These are phyloP conservation scores for Panellus pusillus DNA, from an alignment of 768 basidiomycete species.

Conservation along the genomic window DNA sequence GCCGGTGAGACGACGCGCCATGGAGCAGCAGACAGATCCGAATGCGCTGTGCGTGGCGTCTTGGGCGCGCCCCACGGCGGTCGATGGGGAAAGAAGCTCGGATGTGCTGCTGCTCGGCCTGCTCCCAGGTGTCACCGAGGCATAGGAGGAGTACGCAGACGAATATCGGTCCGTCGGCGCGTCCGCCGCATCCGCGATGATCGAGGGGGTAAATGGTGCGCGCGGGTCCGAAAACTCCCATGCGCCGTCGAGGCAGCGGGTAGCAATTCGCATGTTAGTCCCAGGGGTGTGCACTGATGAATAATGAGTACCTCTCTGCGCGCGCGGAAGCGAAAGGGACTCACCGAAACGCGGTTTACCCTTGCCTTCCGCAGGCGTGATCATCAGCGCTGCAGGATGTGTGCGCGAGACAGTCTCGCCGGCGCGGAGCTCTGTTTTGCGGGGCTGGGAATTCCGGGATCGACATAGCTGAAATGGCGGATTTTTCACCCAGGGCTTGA, in stretches of 20 bases:
- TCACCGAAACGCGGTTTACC: constrained; percentile 33
- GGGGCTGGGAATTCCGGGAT: too few relatives aligned
- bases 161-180: constrained; percentile 10
- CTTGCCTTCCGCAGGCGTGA: constrained; percentile 30
- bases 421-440: too few relatives aligned
- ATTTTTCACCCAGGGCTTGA: too few relatives aligned
- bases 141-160: constrained; percentile 1
- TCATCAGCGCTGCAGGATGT: constrained; percentile 42
- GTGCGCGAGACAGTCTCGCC: constrained; percentile 25
- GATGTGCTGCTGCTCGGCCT: constrained; percentile 7
- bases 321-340: constrained; percentile 20
- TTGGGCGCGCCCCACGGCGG: constrained; percentile 14
- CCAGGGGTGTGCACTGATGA: constrained; percentile 51
- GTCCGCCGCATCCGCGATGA: constrained; percentile 15
- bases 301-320: neutral
- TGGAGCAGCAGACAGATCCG: neutral
- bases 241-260: constrained; percentile 51
- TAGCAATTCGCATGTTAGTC: constrained; percentile 57
- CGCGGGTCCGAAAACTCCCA: constrained; percentile 53
- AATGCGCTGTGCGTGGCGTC: constrained; percentile 10
- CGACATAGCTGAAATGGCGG: too few relatives aligned
- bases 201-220: constrained; percentile 38
- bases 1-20: constrained; percentile 8
- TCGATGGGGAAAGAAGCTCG: constrained; percentile 7
- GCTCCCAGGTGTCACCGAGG: neutral